A percentile compares a stretch with the other conserved stretches of the same genome.
Conservation (phyloP, 116 monocot genomes). For the Phalaenopsis hybrid region DNA sequence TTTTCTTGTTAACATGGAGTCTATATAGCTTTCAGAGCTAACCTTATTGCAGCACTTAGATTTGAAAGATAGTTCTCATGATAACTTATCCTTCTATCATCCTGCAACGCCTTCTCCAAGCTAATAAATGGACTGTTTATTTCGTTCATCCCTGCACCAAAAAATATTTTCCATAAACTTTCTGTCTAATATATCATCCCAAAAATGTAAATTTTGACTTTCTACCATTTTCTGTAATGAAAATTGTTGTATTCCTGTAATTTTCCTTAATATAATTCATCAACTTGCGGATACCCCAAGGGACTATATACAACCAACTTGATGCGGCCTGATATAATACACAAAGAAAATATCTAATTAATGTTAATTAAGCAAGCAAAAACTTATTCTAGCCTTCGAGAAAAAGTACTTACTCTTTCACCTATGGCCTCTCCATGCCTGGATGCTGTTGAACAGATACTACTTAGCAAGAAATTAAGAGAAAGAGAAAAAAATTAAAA, state of each 20-base stretch:
- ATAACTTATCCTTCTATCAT: slow-evolving; percentile 58
- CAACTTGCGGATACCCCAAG: slow-evolving; percentile 64
- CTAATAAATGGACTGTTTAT: slow-evolving; percentile 33
- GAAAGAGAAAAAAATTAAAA: neutral
- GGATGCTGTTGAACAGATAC: slow-evolving; percentile 27
- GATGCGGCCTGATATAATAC: slow-evolving; percentile 43
- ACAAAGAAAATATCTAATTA: neutral
- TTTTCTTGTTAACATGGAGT: too few species aligned
- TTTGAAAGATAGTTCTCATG: slow-evolving; percentile 50
- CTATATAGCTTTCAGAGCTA: neutral
- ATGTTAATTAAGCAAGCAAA: neutral
- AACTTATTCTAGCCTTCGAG: neutral
- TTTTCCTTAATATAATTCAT: slow-evolving; percentile 56
- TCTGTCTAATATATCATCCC: neutral
- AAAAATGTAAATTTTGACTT: neutral
- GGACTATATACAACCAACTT: slow-evolving; percentile 59
- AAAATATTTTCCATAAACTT: neutral
- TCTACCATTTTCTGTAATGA: slow-evolving; percentile 74
- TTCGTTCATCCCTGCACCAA: slow-evolving; percentile 60
- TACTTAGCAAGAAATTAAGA: neutral
- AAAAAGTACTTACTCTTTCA: slow-evolving; percentile 33
- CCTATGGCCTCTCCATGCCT: slow-evolving; percentile 49
- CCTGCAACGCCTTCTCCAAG: slow-evolving; percentile 36
- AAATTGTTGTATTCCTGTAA: slow-evolving; percentile 33
- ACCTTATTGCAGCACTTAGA: slow-evolving; percentile 43